Conservation (phyloP, 495 filamentous ascomycete genomes). For the Penicillium odoratum region DNA sequence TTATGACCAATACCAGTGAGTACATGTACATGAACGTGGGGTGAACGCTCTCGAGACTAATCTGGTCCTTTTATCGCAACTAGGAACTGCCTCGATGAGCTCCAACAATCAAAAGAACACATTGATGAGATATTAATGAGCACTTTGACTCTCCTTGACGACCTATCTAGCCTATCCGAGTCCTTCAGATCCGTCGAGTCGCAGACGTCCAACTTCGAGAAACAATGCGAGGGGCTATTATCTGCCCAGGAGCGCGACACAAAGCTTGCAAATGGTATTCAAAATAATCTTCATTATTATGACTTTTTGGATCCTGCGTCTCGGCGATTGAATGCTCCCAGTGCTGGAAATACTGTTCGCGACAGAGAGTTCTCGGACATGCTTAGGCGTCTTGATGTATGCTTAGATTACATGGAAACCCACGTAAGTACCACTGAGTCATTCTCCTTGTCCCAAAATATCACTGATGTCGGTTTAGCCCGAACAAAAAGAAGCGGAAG, state of each 20-base stretch:
- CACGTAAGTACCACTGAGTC: conserved; percentile 57
- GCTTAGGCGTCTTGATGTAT: conserved; percentile 78
- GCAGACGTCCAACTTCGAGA: conserved; percentile 88
- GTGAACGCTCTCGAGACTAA: conserved; percentile 15
- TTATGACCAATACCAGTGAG: conserved; percentile 81
- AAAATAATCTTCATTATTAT: conserved; percentile 86
- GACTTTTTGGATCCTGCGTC: conserved; percentile 89
- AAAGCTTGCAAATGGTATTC: conserved; percentile 75
- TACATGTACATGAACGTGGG: conserved; percentile 19
- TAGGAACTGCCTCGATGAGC: conserved; percentile 75
- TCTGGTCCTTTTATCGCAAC: neutral
- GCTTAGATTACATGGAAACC: conserved; percentile 82
- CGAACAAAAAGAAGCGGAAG: conserved; percentile 79
- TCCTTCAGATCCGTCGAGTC: conserved; percentile 84
- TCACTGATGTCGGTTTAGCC: conserved; percentile 49
- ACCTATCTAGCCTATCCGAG: conserved; percentile 72
- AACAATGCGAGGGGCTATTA: conserved; percentile 84
- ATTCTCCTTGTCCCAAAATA: neutral
- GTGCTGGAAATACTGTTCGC: conserved; percentile 78
- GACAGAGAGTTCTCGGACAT: conserved; percentile 82
- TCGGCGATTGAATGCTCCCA: conserved; percentile 85
- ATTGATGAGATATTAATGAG: conserved; percentile 76
- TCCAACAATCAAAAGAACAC: conserved; percentile 75
- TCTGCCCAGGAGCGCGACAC: conserved; percentile 75
- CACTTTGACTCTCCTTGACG: conserved; percentile 68